Base-by-base conservation (phyloP, 768 basidiomycete genomes). In the Boletus rubescentipes region DNA sequence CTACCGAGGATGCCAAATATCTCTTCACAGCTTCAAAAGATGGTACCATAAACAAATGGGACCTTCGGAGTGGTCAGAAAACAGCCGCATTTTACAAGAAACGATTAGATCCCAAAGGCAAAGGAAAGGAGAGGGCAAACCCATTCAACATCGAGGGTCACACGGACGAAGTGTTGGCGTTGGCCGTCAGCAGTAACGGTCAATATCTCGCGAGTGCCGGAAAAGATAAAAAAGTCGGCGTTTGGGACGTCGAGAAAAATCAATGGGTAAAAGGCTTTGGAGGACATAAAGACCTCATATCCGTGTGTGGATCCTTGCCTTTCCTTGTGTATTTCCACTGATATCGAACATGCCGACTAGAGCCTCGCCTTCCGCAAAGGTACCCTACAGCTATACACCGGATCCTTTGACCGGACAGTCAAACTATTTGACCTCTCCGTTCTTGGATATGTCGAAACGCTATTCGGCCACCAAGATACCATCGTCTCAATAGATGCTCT, bases 391-490 rank as follows among this genome's bases (percentile, higher is more conserved):
- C 73, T 94, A 29, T 90, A 90, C 71, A 81, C 87, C 16, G 83
- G 81, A 36, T 89, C 92, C 16, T 84, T 86, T 66, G 91, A 98
- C 68, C 88, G 95, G 14, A 93, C 94, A 0, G 66, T 97, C 51
- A 96, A 96, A 70, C 77, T 98, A 3, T 96, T 89, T 70, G 95
- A 89, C 67, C 74, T 81, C 42, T 80, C 75, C 55, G 90, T 91
- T 6, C 82, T 96, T 79, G 93, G 92, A 10, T 93, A 94, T 64
- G 87, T 98, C 51, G 96, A 99, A 69, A 98, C 96, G 9, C 76
- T 98, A 5, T 99, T 96, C 67, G 97, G 97, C 1, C 97, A 99
- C 67, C 96, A 98, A 73, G 95, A 98, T 64, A 81, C 83, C 29
- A 83, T 97, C 29, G 75, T 90, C 15, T 76, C 80, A 5, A 63